Base-by-base conservation (phyloP, 495 filamentous ascomycete species). In the Penicillium bovifimosum region DNA sequence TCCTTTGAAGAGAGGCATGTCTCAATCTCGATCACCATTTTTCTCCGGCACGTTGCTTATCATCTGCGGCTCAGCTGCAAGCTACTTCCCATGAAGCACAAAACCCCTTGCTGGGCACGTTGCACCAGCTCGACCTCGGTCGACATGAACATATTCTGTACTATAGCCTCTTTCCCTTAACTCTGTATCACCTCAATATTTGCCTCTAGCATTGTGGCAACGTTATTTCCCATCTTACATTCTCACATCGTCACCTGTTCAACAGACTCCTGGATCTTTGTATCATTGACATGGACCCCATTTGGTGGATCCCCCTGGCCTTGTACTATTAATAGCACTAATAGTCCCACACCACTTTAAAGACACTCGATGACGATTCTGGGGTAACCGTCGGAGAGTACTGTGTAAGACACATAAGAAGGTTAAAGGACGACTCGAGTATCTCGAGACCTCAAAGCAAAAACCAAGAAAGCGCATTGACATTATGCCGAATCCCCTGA, bases 281-380 rank as follows among this genome's bases (percentile, higher is more conserved):
- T 34, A 45, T 29, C 14, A 24, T 6, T 9, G 8, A 39, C 33
- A 26, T 9, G 14, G 10, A 36, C 29, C 24, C 34, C 20, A 13
- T 34, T 49, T 38, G 14, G 46, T 45, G 29, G 31, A 24, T 38
- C 33, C 29, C 20, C 24, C 5, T 10, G 11, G 7, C 14, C 6
- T 45, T 16, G 4, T 26, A 26, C 51, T 53, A 53, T 47, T 32
- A 40, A 53, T 53, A 47, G 41, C 47, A 53, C 41, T 32, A 40
- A 53, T 53, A 47, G 41, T 29, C 13, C 39, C 31, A 8, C 28
- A 20, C 31, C 20, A 9, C 18, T 11, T 13, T 53, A 35, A 53
- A 53, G 47, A 34, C 16, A 27, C n/a, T 36, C 33, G 17, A 13
- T 33, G 35, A 47, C 42, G 43, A 44, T 32, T 33, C 18, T 20